phyloP scores from a whole-genome alignment of 495 filamentous ascomycete species.

The Daldinia concentrica region DNA sequence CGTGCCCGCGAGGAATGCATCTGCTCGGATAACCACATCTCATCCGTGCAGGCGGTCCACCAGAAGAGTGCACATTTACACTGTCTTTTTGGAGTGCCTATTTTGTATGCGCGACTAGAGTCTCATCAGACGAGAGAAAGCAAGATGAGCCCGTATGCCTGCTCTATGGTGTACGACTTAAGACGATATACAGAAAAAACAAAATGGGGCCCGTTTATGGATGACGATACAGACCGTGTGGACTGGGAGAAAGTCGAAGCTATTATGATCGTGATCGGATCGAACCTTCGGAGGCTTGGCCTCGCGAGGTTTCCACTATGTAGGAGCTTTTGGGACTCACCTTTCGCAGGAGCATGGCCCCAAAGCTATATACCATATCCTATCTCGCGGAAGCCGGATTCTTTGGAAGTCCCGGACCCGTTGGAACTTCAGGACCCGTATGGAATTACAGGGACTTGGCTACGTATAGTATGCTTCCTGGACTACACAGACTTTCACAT shows the following conservation, averaged over 20 bases:
- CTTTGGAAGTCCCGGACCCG: slow-evolving; percentile 46
- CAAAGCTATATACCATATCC: slow-evolving; percentile 53
- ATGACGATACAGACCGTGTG: slow-evolving; percentile 60
- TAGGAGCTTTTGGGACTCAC: slow-evolving; percentile 57
- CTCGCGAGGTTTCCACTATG: slow-evolving; percentile 55
- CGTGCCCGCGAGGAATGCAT: slow-evolving; percentile 47
- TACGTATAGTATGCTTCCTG: slow-evolving; percentile 54
- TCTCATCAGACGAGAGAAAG: slow-evolving; percentile 41
- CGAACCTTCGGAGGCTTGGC: slow-evolving; percentile 61
- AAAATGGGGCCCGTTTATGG: slow-evolving; percentile 69
- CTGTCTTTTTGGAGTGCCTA: slow-evolving; percentile 64
- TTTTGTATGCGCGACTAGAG: slow-evolving; percentile 40
- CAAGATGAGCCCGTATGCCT: slow-evolving; percentile 62
- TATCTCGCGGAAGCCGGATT: not conserved
- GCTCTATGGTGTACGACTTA: slow-evolving; percentile 71
- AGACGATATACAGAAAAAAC: slow-evolving; percentile 64
- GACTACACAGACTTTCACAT: slow-evolving; percentile 70
- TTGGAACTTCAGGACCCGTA: slow-evolving; percentile 66
- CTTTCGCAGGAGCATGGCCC: slow-evolving; percentile 63
- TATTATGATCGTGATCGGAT: slow-evolving; percentile 66
- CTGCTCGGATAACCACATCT: slow-evolving; percentile 5
- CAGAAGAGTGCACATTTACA: slow-evolving; percentile 72
- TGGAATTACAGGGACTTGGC: slow-evolving; percentile 66
- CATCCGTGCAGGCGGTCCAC: slow-evolving; percentile 39
- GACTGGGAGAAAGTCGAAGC: slow-evolving; percentile 79